Conservation (phyloP, 768 basidiomycete species). For the Mycena polygramma region DNA sequence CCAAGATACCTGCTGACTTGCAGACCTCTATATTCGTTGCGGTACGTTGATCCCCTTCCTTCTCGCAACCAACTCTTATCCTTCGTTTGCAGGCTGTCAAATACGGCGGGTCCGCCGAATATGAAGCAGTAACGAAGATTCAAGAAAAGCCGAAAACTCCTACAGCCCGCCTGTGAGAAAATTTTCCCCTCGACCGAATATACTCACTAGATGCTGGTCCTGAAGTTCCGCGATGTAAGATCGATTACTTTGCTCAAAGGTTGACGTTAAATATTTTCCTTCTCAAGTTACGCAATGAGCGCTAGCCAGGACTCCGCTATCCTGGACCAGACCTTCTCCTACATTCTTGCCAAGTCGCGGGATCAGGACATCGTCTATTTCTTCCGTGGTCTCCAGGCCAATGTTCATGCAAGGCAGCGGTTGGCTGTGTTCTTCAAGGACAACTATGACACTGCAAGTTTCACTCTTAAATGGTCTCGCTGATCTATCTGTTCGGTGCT, state of each 20-base stretch:
- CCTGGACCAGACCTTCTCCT: constrained; percentile 71
- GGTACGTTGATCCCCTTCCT: constrained; percentile 51
- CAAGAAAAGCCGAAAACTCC: constrained; percentile 83
- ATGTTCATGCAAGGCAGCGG: constrained; percentile 66
- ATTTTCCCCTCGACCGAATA: neutral
- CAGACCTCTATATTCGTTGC: constrained; percentile 65
- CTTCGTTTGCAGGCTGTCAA: constrained; percentile 69
- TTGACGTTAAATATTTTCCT: constrained; percentile 4
- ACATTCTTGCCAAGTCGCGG: constrained; percentile 66
- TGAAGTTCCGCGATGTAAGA: constrained; percentile 35
- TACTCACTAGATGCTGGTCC: neutral
- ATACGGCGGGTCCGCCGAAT: constrained; percentile 82
- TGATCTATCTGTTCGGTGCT: constrained; percentile 2
- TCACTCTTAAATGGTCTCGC: neutral
- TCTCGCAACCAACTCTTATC: constrained; percentile 9
- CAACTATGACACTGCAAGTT: constrained; percentile 73
- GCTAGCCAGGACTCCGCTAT: constrained; percentile 68
- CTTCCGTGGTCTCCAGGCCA: constrained; percentile 69
- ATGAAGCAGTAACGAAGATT: constrained; percentile 76
- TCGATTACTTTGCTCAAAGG: neutral
- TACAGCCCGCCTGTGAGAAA: constrained; percentile 73
- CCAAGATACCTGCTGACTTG: constrained; percentile 85
- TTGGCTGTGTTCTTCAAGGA: constrained; percentile 75
- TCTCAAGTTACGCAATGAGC: constrained; percentile 72
- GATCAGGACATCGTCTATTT: constrained; percentile 77